Percentiles rank a stretch among this genome's conserved stretches.
Conservation (phyloP, 78 protist genomes). For the Paratrimastix pyriformis region DNA sequence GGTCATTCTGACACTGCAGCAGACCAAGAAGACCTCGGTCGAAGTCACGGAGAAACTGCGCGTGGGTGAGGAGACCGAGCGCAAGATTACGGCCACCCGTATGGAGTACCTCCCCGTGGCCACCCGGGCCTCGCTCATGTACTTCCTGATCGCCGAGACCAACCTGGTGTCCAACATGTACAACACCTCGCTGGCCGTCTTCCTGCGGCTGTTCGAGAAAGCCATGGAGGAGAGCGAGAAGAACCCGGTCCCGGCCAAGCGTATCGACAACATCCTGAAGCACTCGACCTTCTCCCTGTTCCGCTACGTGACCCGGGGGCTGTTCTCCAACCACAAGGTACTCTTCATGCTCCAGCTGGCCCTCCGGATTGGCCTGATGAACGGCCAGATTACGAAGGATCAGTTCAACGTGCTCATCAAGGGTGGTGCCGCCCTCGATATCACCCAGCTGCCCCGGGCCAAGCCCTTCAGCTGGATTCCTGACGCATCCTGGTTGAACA, state of each 20-base stretch:
- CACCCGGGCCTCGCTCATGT: conserved; percentile 64
- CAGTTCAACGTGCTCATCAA: conserved; percentile 38
- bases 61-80: conserved; percentile 45
- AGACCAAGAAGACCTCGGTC: conserved; percentile 56
- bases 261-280: conserved; percentile 57
- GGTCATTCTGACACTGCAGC: conserved; percentile 55
- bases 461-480: conserved; percentile 59
- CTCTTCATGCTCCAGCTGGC: conserved; percentile 56
- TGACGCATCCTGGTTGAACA: conserved; percentile 56
- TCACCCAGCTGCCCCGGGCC: conserved; percentile 3
- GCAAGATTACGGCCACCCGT: conserved; percentile 46
- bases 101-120: conserved; percentile 78
- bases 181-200: conserved; percentile 67
- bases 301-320: conserved; percentile 48
- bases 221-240: conserved; percentile 36
- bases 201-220: conserved; percentile 51
- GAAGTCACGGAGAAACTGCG: conserved; percentile 49
- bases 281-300: conserved; percentile 32
- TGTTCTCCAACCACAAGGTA: conserved; percentile 57
- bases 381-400: not conserved
- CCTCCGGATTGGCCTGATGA: conserved; percentile 44
- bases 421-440: conserved; percentile 65
- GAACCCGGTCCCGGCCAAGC: conserved; percentile 34
- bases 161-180: conserved; percentile 67
- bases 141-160: conserved; percentile 71